These are phyloP conservation scores for Euphorbia peplus DNA, from an alignment of 345 rosid genomes.

Conservation along the genomic window DNA sequence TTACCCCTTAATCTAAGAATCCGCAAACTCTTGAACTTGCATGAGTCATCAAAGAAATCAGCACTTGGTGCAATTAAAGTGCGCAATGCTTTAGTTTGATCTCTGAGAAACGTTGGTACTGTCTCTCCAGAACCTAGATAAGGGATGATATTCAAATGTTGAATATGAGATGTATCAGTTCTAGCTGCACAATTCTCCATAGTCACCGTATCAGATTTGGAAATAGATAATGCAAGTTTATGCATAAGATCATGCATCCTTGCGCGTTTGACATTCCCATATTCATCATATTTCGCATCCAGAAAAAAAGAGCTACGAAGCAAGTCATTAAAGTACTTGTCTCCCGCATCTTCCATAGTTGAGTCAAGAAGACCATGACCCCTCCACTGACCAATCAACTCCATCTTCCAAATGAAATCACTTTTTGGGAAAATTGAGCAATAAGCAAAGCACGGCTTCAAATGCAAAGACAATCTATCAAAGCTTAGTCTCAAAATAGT, in stretches of 20 bases:
- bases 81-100: neutral
- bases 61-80: neutral
- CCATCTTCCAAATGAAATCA: neutral
- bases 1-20: neutral
- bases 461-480: neutral
- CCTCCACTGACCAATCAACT: neutral
- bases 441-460: slow-evolving; percentile 11
- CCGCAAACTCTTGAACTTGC: neutral
- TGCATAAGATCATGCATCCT: slow-evolving; percentile 32
- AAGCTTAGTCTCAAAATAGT: slow-evolving; percentile 14
- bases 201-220: slow-evolving; percentile 8
- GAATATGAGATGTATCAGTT: neutral
- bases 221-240: slow-evolving; percentile 24
- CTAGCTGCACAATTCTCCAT: neutral
- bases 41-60: neutral
- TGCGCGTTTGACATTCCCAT: slow-evolving; percentile 8
- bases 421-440: slow-evolving; percentile 9
- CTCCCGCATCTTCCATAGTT: neutral
- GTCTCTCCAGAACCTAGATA: neutral
- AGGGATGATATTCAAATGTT: slow-evolving; percentile 1
- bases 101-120: neutral
- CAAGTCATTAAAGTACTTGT: slow-evolving; percentile 19
- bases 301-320: slow-evolving; percentile 26
- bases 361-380: slow-evolving; percentile 5
- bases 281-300: slow-evolving; percentile 7